Conservation (phyloP, 371 early-diverging fungal genomes). For the Fennellomyces sp. region DNA sequence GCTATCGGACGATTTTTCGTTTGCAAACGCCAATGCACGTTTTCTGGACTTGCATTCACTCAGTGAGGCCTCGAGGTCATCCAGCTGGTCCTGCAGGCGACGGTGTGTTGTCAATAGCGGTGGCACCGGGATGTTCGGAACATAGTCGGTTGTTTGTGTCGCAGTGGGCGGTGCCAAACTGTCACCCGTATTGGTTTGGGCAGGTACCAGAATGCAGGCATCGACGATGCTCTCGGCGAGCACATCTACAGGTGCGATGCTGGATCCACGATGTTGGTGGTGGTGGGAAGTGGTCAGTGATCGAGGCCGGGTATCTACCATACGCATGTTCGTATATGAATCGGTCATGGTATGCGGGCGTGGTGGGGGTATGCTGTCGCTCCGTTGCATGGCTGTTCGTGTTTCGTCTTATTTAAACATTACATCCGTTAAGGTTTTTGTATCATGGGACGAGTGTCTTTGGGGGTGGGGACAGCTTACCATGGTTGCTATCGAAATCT, state of each 20-base stretch:
- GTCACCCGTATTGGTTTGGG: conserved; percentile 35
- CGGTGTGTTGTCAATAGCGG: conserved; percentile 53
- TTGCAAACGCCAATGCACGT: conserved; percentile 13
- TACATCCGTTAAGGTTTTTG: background rate
- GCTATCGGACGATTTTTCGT: conserved; percentile 13
- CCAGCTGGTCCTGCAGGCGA: conserved; percentile 30
- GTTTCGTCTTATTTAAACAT: conserved; percentile 5
- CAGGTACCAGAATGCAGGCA: conserved; percentile 29
- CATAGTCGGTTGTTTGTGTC: conserved; percentile 23
- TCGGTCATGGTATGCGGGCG: conserved; percentile 12
- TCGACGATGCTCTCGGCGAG: conserved; percentile 22
- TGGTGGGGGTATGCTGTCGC: conserved; percentile 3
- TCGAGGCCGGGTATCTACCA: conserved; percentile 15
- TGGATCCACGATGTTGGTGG: conserved; percentile 4
- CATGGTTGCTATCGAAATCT: conserved; percentile 19
- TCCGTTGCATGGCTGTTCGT: background rate
- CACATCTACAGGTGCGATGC: conserved; percentile 12
- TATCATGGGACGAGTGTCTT: background rate
- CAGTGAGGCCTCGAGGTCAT: conserved; percentile 27
- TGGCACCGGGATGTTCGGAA: conserved; percentile 51
- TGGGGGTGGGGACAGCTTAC: conserved; percentile 2
- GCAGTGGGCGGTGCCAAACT: conserved; percentile 28
- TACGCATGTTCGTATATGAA: conserved; percentile 6
- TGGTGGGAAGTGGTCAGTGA: conserved; percentile 12
- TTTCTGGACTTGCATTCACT: conserved; percentile 22